A percentile compares a stretch with the other conserved stretches of the same genome.
These are phyloP conservation scores for Candida tropicalis DNA, from an alignment of 1,139 yeast species.

Conservation along the genomic window DNA sequence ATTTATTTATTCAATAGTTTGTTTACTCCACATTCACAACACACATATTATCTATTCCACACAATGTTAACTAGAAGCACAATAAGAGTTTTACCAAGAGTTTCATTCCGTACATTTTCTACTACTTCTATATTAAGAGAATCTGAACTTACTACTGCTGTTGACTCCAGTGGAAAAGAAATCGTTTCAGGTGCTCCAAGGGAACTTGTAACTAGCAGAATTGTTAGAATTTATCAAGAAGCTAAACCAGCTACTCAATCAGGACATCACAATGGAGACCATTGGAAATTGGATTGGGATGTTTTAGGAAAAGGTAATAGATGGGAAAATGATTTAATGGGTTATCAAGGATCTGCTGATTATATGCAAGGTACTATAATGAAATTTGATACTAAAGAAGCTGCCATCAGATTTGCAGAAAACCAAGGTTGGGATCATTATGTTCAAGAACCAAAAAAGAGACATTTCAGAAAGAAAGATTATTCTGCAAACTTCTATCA, in stretches of 20 bases:
- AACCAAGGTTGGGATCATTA: constrained; percentile 88
- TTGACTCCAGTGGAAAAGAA: constrained; percentile 47
- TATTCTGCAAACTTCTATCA: constrained; percentile 75
- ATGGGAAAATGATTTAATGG: constrained; percentile 90
- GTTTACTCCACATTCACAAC: neutral
- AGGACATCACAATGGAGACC: constrained; percentile 55
- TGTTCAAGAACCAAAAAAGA: constrained; percentile 78
- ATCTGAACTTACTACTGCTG: constrained; percentile 18
- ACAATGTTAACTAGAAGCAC: constrained; percentile 27
- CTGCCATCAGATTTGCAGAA: constrained; percentile 78
- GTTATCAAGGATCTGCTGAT: constrained; percentile 81
- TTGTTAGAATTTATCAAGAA: constrained; percentile 77
- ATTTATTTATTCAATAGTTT: neutral
- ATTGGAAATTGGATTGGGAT: constrained; percentile 88
- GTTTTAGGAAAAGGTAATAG: constrained; percentile 74
- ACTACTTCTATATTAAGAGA: constrained; percentile 20
- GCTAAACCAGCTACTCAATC: constrained; percentile 84
- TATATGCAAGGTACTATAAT: constrained; percentile 85
- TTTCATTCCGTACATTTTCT: constrained; percentile 25
- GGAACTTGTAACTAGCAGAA: constrained; percentile 62
- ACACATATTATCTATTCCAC: neutral
- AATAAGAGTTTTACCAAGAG: constrained; percentile 18
- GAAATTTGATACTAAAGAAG: constrained; percentile 74
- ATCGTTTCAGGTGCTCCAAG: constrained; percentile 79
- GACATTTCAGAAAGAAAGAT: constrained; percentile 74